Conservation (phyloP, 306 rosid genomes). For the Corylus americana region DNA sequence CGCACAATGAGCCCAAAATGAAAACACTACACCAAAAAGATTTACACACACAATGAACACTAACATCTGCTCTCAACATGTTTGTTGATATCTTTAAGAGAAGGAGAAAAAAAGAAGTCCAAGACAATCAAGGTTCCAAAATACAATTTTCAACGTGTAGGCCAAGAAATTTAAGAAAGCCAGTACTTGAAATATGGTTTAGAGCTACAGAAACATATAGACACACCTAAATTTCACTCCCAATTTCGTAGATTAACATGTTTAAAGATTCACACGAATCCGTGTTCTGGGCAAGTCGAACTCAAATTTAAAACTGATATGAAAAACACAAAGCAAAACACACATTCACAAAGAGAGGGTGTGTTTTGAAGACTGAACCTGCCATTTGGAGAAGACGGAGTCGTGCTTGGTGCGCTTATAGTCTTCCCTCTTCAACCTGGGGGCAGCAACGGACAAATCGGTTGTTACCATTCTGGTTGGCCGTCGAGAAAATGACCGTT, state of each 20-base stretch:
- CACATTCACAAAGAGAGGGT: background rate
- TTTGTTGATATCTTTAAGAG: background rate
- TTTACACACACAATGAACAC: background rate
- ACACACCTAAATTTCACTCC: background rate
- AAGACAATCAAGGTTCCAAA: background rate
- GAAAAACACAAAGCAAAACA: background rate
- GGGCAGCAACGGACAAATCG: conserved; percentile 3
- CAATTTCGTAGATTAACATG: background rate
- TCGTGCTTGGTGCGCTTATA: background rate
- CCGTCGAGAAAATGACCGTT: conserved; percentile 22
- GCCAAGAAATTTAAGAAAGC: background rate
- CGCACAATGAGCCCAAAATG: conserved; percentile 2
- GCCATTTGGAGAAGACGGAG: background rate
- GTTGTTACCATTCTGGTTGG: conserved; percentile 23
- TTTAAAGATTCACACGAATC: background rate
- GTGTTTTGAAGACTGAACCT: background rate
- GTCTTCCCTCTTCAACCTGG: conserved; percentile 1
- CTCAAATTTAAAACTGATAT: background rate
- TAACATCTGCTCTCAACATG: background rate
- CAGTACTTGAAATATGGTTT: background rate
- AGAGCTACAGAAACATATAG: background rate
- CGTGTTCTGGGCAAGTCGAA: background rate
- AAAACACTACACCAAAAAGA: background rate
- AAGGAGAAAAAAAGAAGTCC: background rate
- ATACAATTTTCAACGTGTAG: background rate